Evolutionary conservation across 345 rosid genomes (phyloP).

Genomic region (Moricandia moricandioides): DNA sequence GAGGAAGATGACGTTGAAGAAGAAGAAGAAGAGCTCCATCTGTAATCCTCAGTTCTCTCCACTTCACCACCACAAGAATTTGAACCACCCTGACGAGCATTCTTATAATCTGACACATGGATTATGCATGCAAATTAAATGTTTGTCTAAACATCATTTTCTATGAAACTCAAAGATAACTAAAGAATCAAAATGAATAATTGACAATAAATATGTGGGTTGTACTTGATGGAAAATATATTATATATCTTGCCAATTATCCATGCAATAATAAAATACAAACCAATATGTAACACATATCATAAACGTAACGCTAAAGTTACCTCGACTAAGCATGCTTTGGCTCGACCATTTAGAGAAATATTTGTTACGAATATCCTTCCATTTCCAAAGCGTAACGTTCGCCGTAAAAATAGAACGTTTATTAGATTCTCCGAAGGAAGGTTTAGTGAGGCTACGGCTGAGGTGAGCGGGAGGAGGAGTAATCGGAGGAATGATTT

Average conservation of each 20-base stretch:
- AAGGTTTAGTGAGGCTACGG: conserved; percentile 54
- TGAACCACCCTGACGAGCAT: not conserved
- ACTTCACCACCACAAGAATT: conserved; percentile 32
- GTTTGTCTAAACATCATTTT: not conserved
- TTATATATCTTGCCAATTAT: not conserved
- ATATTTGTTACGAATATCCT: conserved; percentile 22
- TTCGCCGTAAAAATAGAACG: conserved; percentile 32
- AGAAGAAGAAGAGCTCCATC: conserved; percentile 44
- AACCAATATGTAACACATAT: not conserved
- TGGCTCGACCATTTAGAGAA: conserved; percentile 25
- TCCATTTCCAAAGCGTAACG: conserved; percentile 49
- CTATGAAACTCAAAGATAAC: not conserved
- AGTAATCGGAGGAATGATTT: conserved; percentile 40
- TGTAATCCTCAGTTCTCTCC: conserved; percentile 13
- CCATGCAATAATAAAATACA: not conserved
- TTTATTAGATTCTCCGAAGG: conserved; percentile 33
- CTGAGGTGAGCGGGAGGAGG: conserved; percentile 75
- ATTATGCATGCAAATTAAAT: not conserved
- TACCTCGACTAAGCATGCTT: conserved; percentile 21
- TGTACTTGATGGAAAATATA: no score
- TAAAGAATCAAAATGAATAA: not conserved
- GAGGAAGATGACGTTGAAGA: conserved; percentile 35
- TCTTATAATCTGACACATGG: conserved; percentile 12
- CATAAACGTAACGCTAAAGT: not conserved
- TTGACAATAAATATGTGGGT: no score